Percentiles rank a stretch among this genome's conserved stretches.
These are phyloP conservation scores for Sideroxylon spinosum DNA, from an alignment of 179 eudicot genomes.

Conservation along the genomic window DNA sequence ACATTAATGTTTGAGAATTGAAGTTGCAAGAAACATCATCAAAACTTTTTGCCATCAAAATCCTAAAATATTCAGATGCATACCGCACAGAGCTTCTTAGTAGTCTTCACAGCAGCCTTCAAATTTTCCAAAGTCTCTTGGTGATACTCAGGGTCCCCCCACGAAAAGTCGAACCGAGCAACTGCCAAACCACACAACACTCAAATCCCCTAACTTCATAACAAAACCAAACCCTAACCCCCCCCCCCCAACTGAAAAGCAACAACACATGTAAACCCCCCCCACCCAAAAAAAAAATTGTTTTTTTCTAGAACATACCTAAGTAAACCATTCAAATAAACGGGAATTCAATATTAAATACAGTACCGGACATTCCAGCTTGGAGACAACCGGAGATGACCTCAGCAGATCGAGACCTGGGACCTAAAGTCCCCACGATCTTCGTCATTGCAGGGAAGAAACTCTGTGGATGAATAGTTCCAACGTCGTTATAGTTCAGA, in stretches of 20 bases:
- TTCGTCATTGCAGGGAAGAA: constrained; percentile 76
- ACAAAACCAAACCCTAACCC: constrained; percentile 6
- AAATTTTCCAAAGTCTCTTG: constrained; percentile 78
- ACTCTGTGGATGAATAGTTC: constrained; percentile 33
- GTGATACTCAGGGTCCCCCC: constrained; percentile 68
- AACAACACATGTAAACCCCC: background rate
- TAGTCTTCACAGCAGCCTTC: constrained; percentile 55
- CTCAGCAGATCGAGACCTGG: constrained; percentile 65
- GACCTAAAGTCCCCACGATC: constrained; percentile 83
- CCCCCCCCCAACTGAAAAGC: background rate
- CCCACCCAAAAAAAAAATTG: background rate
- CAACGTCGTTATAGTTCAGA: background rate
- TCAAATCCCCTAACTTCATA: constrained; percentile 1
- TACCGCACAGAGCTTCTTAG: constrained; percentile 84
- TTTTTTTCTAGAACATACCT: background rate
- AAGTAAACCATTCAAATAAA: background rate
- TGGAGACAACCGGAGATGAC: constrained; percentile 67
- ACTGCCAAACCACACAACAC: constrained; percentile 37
- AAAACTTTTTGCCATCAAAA: background rate
- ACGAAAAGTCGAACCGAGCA: constrained; percentile 84
- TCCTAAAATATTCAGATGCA: constrained; percentile 22
- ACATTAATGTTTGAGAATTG: background rate
- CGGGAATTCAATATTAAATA: background rate
- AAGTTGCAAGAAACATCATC: background rate
- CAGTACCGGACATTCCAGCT: constrained; percentile 86